Evolutionary conservation across 2,329 filamentous ascomycete genomes (phyloP).

Genomic region (Beauveria caledonica): DNA sequence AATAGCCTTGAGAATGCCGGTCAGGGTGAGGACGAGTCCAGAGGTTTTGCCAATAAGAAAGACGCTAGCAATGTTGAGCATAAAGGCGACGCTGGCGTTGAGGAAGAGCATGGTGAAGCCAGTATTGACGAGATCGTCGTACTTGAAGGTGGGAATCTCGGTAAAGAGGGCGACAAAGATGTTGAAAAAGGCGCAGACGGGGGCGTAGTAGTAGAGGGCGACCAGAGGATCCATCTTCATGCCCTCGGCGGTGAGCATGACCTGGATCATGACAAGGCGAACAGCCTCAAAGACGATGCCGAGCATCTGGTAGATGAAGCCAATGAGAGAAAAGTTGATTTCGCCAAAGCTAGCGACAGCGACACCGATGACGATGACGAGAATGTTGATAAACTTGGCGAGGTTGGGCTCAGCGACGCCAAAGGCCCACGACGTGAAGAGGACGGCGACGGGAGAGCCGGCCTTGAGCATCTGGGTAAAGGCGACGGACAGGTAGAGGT

Average conservation of each 20-base stretch:
- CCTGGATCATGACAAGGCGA: slow-evolving; percentile 78
- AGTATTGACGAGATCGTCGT: slow-evolving; percentile 56
- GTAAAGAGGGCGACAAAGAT: slow-evolving; percentile 57
- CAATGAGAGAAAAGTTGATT: slow-evolving; percentile 58
- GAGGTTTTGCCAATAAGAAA: slow-evolving; percentile 86
- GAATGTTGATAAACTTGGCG: slow-evolving; percentile 37
- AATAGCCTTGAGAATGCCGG: slow-evolving; percentile 82
- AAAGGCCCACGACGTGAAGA: slow-evolving; percentile 56
- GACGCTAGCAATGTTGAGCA: slow-evolving; percentile 78
- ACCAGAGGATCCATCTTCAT: slow-evolving; percentile 84
- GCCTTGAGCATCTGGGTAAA: slow-evolving; percentile 69
- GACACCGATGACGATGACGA: slow-evolving; percentile 45
- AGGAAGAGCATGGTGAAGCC: slow-evolving; percentile 58
- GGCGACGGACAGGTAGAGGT: slow-evolving; percentile 58
- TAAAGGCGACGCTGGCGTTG: slow-evolving; percentile 72
- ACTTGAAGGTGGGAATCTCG: slow-evolving; percentile 59
- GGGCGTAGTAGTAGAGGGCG: slow-evolving; percentile 83
- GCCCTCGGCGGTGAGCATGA: slow-evolving; percentile 66
- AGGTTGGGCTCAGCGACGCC: slow-evolving; percentile 40
- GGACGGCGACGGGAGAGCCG: slow-evolving; percentile 57
- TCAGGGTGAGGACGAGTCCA: slow-evolving; percentile 75
- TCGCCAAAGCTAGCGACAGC: slow-evolving; percentile 51
- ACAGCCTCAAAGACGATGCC: slow-evolving; percentile 76
- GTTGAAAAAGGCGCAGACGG: slow-evolving; percentile 77
- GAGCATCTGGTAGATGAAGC: slow-evolving; percentile 61